Conservation (phyloP, 768 basidiomycete species). For the Pholiota conissans region DNA sequence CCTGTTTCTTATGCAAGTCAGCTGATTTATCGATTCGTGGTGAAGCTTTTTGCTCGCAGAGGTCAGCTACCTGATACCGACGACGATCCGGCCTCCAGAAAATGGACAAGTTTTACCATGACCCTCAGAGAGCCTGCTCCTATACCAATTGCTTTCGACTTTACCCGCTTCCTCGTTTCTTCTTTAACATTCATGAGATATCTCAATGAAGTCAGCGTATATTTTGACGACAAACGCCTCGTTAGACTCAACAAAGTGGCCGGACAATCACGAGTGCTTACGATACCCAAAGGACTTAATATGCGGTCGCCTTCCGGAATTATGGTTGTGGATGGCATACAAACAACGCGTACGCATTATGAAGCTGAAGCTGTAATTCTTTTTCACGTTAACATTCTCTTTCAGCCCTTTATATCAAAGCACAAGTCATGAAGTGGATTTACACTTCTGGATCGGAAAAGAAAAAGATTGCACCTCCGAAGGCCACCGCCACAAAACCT, state of each 20-base stretch:
- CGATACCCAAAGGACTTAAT: constrained; percentile 57
- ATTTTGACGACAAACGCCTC: constrained; percentile 76
- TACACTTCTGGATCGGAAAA: constrained; percentile 68
- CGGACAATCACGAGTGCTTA: constrained; percentile 49
- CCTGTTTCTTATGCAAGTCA: no score
- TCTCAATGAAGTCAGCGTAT: constrained; percentile 75
- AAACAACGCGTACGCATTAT: constrained; percentile 58
- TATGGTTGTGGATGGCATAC: constrained; percentile 71
- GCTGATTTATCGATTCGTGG: no score
- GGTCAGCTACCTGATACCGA: constrained; percentile 54
- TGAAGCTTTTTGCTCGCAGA: constrained; percentile 78
- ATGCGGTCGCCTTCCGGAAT: constrained; percentile 53
- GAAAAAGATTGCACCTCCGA: constrained; percentile 33
- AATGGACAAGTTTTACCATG: constrained; percentile 94
- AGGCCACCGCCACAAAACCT: constrained; percentile 31
- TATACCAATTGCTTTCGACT: constrained; percentile 82
- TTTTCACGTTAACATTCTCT: constrained; percentile 8
- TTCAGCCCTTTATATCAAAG: constrained; percentile 73
- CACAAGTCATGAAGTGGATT: constrained; percentile 80
- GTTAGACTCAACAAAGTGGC: constrained; percentile 64
- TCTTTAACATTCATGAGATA: constrained; percentile 92
- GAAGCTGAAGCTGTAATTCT: not conserved
- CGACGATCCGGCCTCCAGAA: constrained; percentile 21
- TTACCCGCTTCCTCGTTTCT: constrained; percentile 86
- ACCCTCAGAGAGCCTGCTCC: constrained; percentile 76